Base-by-base conservation (phyloP, 2,329 filamentous ascomycete genomes). In the Colletotrichum gloeosporioides region DNA sequence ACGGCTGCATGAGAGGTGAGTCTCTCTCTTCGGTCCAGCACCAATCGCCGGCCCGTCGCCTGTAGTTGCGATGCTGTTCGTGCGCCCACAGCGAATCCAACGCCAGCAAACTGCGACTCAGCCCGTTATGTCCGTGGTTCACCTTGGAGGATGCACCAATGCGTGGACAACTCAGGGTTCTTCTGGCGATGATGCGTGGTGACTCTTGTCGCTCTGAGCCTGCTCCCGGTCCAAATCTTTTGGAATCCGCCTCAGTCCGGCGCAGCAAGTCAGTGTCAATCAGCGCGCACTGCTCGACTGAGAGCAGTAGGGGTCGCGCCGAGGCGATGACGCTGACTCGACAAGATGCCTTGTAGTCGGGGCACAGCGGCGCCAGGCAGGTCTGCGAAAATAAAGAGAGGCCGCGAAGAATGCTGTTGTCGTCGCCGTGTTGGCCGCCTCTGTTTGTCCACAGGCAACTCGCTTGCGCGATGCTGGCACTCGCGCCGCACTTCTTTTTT, bases 311-410 rank as follows among this genome's bases (percentile, higher is more conserved):
- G 32, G 22, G 13, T n/a, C 31, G 53, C 27, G 66, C 66, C 69
- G 64, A n/a, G 44, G 44, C 44, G 44, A 49, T 22, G 71, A 49
- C 70, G 44, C 71, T 72, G 73, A 72, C 73, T 67, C 73, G 62
- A 72, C 36, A 32, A 6, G 16, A 44, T 44, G 36, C 73, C 63
- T 64, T 34, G 63, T 39, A 73, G 62, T 67, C 53, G 36, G 55
- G 18, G 31, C 31, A 39, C 62, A 32, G 27, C 18, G 39, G 36
- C 18, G 25, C 57, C 39, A 49, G 57, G 39, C 39, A 71, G n/a
- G 44, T 74, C 57, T 10, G 59, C 70, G 8, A 62, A 49, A 71
- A 44, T 71, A 65, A 49, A 31, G 44, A 27, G 67, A 34, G 67
- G 49, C 68, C 27, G 61, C 27, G 67, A 49, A 71, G 72, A 74